A percentile compares a stretch with the other conserved stretches of the same genome.
phyloP scores from a whole-genome alignment of 768 basidiomycete genomes.

The Mycena vulgaris region DNA sequence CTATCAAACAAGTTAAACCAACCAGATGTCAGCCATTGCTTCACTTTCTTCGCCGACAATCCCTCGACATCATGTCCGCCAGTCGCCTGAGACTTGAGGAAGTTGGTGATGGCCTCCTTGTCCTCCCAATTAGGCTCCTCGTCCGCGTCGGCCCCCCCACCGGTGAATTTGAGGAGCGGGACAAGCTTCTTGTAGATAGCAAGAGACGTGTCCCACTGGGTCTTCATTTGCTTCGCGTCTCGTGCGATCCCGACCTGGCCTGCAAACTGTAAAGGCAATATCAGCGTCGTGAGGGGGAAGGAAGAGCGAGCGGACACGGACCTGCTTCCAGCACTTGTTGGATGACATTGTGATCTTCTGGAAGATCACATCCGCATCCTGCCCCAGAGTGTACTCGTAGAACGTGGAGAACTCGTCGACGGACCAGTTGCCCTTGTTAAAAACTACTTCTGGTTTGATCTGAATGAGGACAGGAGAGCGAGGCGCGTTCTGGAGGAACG shows the following conservation, averaged over 20 bases:
- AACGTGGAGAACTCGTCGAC: conserved; percentile 3
- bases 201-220: conserved; percentile 3
- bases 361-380: not conserved
- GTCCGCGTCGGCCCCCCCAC: conserved; percentile 18
- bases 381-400: conserved; percentile 4
- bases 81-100: not conserved
- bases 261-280: not conserved
- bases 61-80: conserved; percentile 6
- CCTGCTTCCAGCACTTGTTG: conserved; percentile 17
- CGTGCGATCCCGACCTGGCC: not conserved
- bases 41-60: conserved; percentile 7
- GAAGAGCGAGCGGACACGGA: not conserved
- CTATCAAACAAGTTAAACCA: conserved; percentile 10
- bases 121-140: conserved; percentile 11
- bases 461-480: conserved; percentile 3
- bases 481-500: conserved; percentile 1
- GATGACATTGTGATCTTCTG: conserved; percentile 10
- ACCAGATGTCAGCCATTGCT: conserved; percentile 3
- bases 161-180: conserved; percentile 19
- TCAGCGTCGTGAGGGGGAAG: not conserved
- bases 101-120: conserved; percentile 1
- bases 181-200: conserved; percentile 23
- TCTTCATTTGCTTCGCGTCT: conserved; percentile 14
- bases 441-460: not conserved
- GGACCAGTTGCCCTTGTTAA: conserved; percentile 4